phyloP scores from a whole-genome alignment of 257 asterid genomes.

The Osmanthus fragrans region DNA sequence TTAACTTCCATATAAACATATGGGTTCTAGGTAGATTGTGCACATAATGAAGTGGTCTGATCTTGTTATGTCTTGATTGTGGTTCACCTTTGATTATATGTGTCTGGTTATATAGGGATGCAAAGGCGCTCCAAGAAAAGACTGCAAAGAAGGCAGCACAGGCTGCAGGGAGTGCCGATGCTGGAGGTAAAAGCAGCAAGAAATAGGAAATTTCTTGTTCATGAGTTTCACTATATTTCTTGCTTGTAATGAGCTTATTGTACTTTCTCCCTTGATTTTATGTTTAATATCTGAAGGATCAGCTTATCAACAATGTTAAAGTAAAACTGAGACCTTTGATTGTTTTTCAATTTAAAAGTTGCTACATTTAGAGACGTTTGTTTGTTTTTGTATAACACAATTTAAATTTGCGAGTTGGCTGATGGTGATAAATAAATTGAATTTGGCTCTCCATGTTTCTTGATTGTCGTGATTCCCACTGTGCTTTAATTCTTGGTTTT shows the following conservation, averaged over 20 bases:
- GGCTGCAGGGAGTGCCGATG: conserved; percentile 50
- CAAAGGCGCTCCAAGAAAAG: conserved; percentile 89
- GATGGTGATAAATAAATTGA: background rate
- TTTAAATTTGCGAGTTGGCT: background rate
- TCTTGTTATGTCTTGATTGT: background rate
- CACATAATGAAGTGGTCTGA: background rate
- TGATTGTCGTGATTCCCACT: background rate
- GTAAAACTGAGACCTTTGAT: background rate
- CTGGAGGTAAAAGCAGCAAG: conserved; percentile 73
- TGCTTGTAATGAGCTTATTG: conserved; percentile 9
- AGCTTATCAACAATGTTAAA: background rate
- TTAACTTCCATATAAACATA: background rate
- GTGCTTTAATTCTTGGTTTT: background rate
- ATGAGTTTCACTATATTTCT: conserved; percentile 20
- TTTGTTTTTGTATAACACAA: background rate
- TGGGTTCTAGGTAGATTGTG: background rate
- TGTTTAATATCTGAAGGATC: background rate
- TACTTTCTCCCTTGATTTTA: background rate
- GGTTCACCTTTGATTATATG: conserved; percentile 14
- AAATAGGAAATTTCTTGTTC: conserved; percentile 34
- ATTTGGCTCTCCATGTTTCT: background rate
- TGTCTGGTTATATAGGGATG: conserved; percentile 52
- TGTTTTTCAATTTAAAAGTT: background rate
- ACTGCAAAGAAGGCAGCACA: conserved; percentile 73
- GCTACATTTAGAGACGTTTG: background rate